A percentile compares a stretch with the other conserved stretches of the same genome.
phyloP scores from a whole-genome alignment of 2,329 filamentous ascomycete species.

The Paecilomyces formosus region DNA sequence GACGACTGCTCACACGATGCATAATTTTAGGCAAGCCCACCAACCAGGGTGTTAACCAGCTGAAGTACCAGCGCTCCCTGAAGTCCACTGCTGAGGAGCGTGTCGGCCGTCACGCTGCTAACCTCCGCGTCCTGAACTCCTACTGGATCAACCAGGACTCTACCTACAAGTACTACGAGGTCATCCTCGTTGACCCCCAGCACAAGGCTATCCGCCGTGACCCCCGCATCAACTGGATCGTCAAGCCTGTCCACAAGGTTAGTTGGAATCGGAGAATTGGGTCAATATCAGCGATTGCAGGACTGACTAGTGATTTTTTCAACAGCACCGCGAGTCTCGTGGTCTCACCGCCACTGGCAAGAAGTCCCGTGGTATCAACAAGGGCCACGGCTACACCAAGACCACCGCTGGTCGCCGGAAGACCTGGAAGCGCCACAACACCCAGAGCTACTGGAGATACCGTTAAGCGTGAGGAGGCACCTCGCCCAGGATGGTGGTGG shows the following conservation, averaged over 20 bases:
- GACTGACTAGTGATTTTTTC: slow-evolving; percentile 15
- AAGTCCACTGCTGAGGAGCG: slow-evolving; percentile 98
- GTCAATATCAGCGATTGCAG: neutral
- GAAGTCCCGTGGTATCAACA: slow-evolving; percentile 98
- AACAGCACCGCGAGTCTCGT: slow-evolving; percentile 86
- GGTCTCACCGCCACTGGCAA: slow-evolving; percentile 98
- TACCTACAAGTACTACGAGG: slow-evolving; percentile 99
- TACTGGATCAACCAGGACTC: slow-evolving; percentile 99
- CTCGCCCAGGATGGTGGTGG: slow-evolving; percentile 19
- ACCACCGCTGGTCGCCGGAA: slow-evolving; percentile 94
- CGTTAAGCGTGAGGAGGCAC: slow-evolving; percentile 48
- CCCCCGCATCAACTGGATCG: slow-evolving; percentile 99
- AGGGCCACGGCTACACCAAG: slow-evolving; percentile 99
- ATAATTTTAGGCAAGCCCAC: slow-evolving; percentile 81
- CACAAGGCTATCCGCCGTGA: slow-evolving; percentile 99
- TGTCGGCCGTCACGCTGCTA: slow-evolving; percentile 97
- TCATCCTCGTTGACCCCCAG: slow-evolving; percentile 99
- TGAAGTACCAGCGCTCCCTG: slow-evolving; percentile 99
- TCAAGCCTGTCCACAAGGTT: slow-evolving; percentile 95
- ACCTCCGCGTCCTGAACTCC: slow-evolving; percentile 98
- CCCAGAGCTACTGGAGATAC: slow-evolving; percentile 97
- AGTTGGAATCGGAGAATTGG: slow-evolving; percentile 6
- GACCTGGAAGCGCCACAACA: slow-evolving; percentile 99
- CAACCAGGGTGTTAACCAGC: slow-evolving; percentile 99
- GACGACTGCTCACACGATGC: neutral